phyloP scores from a whole-genome alignment of 768 basidiomycete species.

The Rubroboletus satanas region DNA sequence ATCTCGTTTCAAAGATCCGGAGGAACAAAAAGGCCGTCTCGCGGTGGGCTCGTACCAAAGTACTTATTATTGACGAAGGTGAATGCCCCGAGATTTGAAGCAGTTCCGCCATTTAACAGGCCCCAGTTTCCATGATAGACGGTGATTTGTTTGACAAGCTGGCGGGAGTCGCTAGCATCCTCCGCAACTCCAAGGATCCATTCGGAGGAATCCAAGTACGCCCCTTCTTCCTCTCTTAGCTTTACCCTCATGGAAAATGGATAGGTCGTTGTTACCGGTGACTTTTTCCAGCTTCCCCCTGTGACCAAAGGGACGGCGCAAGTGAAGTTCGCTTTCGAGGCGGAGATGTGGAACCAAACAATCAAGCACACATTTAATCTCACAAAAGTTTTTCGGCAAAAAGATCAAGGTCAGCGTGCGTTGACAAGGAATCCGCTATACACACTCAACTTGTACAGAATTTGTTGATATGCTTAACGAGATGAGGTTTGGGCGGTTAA shows the following conservation, averaged over 20 bases:
- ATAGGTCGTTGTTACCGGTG: slow-evolving; percentile 88
- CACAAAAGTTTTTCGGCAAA: slow-evolving; percentile 93
- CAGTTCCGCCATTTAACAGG: neutral
- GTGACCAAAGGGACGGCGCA: slow-evolving; percentile 58
- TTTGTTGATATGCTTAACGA: slow-evolving; percentile 98
- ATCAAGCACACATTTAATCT: slow-evolving; percentile 86
- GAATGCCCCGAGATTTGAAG: neutral
- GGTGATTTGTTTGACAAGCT: slow-evolving; percentile 92
- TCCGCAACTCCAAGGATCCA: slow-evolving; percentile 63
- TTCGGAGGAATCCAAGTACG: slow-evolving; percentile 93
- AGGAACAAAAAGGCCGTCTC: slow-evolving; percentile 81
- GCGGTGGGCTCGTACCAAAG: slow-evolving; percentile 82
- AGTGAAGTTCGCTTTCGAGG: slow-evolving; percentile 92
- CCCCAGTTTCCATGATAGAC: slow-evolving; percentile 93
- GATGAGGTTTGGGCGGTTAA: slow-evolving; percentile 87
- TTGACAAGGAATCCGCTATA: neutral
- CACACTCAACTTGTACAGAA: slow-evolving; percentile 41
- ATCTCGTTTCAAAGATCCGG: slow-evolving; percentile 60
- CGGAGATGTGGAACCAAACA: slow-evolving; percentile 65
- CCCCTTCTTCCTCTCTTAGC: neutral
- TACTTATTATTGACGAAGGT: slow-evolving; percentile 84
- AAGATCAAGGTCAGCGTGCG: slow-evolving; percentile 67
- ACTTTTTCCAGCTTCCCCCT: slow-evolving; percentile 98
- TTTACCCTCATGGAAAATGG: neutral
- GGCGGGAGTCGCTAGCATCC: slow-evolving; percentile 56